Evolutionary conservation across 2,329 filamentous ascomycete genomes (phyloP).

Genomic region (Xylaria sp.): DNA sequence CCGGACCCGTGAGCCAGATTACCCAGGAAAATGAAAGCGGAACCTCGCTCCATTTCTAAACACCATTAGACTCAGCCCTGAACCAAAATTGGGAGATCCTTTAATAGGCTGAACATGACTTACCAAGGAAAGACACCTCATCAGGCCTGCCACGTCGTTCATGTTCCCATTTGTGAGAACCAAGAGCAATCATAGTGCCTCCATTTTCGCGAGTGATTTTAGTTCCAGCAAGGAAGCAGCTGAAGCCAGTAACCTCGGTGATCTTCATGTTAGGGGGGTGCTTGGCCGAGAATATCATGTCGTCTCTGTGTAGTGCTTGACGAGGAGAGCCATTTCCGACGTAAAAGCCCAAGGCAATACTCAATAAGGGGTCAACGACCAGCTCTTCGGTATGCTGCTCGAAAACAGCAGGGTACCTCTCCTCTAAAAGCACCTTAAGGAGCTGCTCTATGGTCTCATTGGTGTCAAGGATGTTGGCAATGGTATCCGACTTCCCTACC

Average conservation of each 20-base stretch:
- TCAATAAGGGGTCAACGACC: constrained; percentile 9
- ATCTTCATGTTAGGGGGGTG: background rate
- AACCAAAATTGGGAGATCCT: background rate
- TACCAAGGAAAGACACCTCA: constrained; percentile 13
- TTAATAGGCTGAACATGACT: background rate
- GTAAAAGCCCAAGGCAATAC: constrained; percentile 5
- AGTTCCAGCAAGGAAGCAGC: constrained; percentile 3
- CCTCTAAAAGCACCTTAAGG: constrained; percentile 5
- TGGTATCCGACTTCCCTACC: constrained; percentile 7
- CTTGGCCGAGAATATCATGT: constrained; percentile 5
- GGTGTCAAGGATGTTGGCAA: constrained; percentile 7
- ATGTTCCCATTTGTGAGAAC: constrained; percentile 16
- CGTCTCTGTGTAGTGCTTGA: constrained; percentile 11
- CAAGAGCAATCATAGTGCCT: constrained; percentile 10
- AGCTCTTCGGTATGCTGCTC: constrained; percentile 10
- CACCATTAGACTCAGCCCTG: background rate
- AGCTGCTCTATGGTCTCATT: constrained; percentile 13
- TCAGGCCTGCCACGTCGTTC: constrained; percentile 9
- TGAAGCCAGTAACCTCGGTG: constrained; percentile 3
- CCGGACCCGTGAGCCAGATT: constrained; percentile 6
- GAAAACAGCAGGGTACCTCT: constrained; percentile 8
- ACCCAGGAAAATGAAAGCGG: constrained; percentile 4
- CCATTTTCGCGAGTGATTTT: constrained; percentile 7
- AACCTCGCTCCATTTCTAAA: constrained; percentile 14
- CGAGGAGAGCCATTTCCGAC: constrained; percentile 2